These are phyloP conservation scores for Chrysosporium keratinophilum DNA, from an alignment of 2,329 filamentous ascomycete genomes.

Conservation along the genomic window DNA sequence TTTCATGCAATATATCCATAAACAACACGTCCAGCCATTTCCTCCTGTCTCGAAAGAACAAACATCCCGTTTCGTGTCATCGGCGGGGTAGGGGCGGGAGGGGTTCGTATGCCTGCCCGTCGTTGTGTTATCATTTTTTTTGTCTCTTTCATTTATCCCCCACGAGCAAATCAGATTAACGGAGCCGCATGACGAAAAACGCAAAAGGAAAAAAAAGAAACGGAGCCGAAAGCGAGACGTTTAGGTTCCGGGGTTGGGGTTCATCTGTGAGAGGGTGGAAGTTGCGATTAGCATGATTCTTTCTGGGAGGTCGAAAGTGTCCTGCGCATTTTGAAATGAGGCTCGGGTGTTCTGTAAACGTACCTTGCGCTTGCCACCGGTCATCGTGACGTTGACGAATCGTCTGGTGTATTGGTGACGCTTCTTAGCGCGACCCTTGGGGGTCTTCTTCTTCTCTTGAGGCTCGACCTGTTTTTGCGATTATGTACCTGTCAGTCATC, in stretches of 20 bases:
- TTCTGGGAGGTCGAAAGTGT: background rate
- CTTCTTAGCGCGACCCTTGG: constrained; percentile 97
- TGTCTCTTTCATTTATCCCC: background rate
- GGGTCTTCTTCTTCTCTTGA: constrained; percentile 92
- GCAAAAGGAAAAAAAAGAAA: background rate
- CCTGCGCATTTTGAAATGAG: background rate
- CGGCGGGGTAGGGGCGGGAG: background rate
- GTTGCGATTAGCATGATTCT: too few species aligned
- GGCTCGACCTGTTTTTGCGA: constrained; percentile 56
- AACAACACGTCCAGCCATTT: constrained; percentile 2
- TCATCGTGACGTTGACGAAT: constrained; percentile 96
- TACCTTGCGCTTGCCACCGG: constrained; percentile 97
- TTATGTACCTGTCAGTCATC: background rate
- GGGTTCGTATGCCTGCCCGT: background rate
- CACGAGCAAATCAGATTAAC: constrained; percentile 8
- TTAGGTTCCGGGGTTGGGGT: constrained; percentile 72
- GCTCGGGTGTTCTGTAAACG: constrained; percentile 21
- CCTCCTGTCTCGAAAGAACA: background rate
- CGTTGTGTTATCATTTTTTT: too few species aligned
- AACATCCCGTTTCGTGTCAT: background rate
- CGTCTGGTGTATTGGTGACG: constrained; percentile 90
- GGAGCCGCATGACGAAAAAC: constrained; percentile 10
- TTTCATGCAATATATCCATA: background rate
- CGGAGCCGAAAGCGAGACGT: constrained; percentile 9
- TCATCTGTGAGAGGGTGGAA: constrained; percentile 51